Conservation (phyloP, 1,284 basidiomycete genomes). For the Ceratobasidium sp. region DNA sequence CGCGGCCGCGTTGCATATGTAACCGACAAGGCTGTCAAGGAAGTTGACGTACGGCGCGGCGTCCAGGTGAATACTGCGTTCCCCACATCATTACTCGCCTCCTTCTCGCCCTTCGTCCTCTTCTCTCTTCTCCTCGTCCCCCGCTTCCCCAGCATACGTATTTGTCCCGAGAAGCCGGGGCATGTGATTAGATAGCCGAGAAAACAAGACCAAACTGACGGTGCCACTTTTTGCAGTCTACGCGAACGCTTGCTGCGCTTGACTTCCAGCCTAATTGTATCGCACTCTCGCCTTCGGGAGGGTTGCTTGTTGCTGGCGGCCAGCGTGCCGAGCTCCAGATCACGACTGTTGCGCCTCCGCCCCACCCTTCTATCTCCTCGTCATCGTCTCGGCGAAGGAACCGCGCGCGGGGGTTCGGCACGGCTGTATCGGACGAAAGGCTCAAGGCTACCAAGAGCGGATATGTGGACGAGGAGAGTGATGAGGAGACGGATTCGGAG, state of each 20-base stretch:
- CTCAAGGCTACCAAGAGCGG: conserved; percentile 16
- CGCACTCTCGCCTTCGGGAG: conserved; percentile 30
- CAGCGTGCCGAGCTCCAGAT: conserved; percentile 44
- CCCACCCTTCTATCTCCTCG: conserved; percentile 21
- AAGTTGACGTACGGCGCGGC: conserved; percentile 34
- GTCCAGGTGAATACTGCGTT: background rate
- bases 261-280: conserved; percentile 46
- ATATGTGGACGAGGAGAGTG: background rate
- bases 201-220: conserved; percentile 32
- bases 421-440: conserved; percentile 37
- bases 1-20: conserved; percentile 35
- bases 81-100: background rate
- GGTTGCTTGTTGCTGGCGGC: conserved; percentile 44
- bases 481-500: conserved; percentile 22
- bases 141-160: conserved; percentile 9
- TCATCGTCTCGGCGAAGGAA: background rate
- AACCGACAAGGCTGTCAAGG: conserved; percentile 31
- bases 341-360: conserved; percentile 42
- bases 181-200: conserved; percentile 7
- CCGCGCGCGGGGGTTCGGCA: conserved; percentile 11
- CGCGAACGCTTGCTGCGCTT: conserved; percentile 38
- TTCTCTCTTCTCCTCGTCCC: background rate
- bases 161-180: background rate
- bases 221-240: conserved; percentile 23
- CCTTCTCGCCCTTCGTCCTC: background rate